A percentile compares a stretch with the other conserved stretches of the same genome.
Conservation (phyloP, 805 yeast species). For the Wickerhamiella cacticola region DNA sequence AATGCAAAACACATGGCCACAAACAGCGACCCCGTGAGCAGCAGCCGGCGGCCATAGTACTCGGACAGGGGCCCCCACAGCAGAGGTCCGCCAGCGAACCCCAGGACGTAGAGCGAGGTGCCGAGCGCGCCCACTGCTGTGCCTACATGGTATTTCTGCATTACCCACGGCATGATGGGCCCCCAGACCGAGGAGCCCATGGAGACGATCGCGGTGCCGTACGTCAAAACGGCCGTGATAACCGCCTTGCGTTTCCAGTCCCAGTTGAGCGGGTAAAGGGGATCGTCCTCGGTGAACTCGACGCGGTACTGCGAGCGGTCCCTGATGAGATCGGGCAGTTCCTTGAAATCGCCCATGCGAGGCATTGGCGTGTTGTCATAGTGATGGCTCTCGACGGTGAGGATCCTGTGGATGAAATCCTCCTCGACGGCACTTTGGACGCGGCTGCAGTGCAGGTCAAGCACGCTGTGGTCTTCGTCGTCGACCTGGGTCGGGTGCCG, state of each 20-base stretch:
- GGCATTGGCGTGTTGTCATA: slow-evolving; percentile 5
- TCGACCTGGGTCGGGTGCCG: slow-evolving; percentile 7
- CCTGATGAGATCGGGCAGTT: slow-evolving; percentile 3
- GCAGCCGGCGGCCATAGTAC: slow-evolving; percentile 39
- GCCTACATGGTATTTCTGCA: background rate
- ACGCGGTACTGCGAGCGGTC: slow-evolving; percentile 14
- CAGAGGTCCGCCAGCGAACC: slow-evolving; percentile 58
- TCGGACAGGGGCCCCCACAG: slow-evolving; percentile 53
- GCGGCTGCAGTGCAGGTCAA: background rate
- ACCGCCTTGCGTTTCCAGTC: background rate
- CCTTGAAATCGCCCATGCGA: slow-evolving; percentile 11
- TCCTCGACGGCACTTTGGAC: slow-evolving; percentile 2
- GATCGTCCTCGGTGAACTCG: slow-evolving; percentile 13
- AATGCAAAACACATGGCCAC: slow-evolving; percentile 46
- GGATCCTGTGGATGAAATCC: slow-evolving; percentile 4
- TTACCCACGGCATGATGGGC: slow-evolving; percentile 36
- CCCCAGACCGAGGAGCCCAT: slow-evolving; percentile 10
- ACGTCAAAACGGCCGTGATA: background rate
- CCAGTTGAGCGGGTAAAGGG: slow-evolving; percentile 36
- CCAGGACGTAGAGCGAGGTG: slow-evolving; percentile 49
- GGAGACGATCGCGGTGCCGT: slow-evolving; percentile 16
- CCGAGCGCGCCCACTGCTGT: slow-evolving; percentile 39
- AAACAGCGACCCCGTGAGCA: slow-evolving; percentile 39
- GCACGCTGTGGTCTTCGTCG: background rate
- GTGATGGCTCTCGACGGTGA: background rate